These are phyloP conservation scores for Pseudoneurospora amorphoporcata DNA, from an alignment of 495 filamentous ascomycete species.

Conservation along the genomic window DNA sequence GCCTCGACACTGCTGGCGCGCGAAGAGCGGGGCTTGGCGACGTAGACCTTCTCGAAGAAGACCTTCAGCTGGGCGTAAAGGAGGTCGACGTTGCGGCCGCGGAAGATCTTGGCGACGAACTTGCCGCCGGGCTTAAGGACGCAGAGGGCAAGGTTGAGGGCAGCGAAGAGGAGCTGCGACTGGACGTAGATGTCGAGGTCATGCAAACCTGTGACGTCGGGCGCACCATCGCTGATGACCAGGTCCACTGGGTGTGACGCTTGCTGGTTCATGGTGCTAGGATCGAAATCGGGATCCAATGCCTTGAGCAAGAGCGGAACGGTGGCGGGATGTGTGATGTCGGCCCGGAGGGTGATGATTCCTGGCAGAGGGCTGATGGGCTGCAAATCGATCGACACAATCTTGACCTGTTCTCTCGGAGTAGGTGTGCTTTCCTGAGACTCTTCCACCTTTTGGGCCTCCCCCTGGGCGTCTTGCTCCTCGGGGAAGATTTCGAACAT, in stretches of 20 bases:
- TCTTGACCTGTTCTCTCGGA: conserved; percentile 70
- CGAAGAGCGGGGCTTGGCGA: conserved; percentile 87
- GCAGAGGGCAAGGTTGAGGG: conserved; percentile 82
- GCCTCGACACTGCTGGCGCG: conserved; percentile 92
- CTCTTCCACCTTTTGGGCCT: not conserved
- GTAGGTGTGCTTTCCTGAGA: not conserved
- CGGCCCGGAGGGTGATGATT: conserved; percentile 81
- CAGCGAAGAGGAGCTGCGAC: conserved; percentile 86
- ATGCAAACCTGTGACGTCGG: conserved; percentile 92
- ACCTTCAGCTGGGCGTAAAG: conserved; percentile 86
- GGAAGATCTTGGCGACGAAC: conserved; percentile 97
- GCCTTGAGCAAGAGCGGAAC: conserved; percentile 79
- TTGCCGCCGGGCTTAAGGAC: conserved; percentile 86
- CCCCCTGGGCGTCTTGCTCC: conserved; percentile 16
- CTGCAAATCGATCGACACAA: conserved; percentile 90
- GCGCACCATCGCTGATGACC: conserved; percentile 88
- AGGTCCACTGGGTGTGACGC: conserved; percentile 69
- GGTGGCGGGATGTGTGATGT: conserved; percentile 95
- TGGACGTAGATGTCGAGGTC: conserved; percentile 98
- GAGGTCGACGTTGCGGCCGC: conserved; percentile 83
- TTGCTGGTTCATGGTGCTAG: conserved; percentile 37
- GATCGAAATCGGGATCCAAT: conserved; percentile 63
- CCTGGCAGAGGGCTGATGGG: conserved; percentile 89
- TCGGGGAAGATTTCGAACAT: conserved; percentile 37
- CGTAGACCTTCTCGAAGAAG: conserved; percentile 77